Base-by-base conservation (phyloP, 1,139 yeast genomes). In the Hanseniaspora sp. region DNA sequence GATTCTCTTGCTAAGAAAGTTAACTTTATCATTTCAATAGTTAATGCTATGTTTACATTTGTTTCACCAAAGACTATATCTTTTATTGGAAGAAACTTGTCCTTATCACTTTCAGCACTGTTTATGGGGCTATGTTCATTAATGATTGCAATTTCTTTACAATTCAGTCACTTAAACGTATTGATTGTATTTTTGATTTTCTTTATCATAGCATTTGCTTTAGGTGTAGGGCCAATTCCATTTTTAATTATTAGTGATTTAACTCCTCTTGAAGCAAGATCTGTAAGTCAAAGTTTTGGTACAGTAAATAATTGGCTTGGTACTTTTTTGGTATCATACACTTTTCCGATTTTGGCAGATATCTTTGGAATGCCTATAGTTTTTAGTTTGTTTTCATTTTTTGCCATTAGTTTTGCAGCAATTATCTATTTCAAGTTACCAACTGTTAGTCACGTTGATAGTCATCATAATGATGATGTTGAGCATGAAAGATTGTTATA, bases 191-290 rank as follows among this genome's bases (percentile, higher is more conserved):
- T 92, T 1, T 82, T 90, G 0, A 78, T 86, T 56, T 67, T 77
- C 1, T 88, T 86, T 66, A 88, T 90, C 51, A 79, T 83, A 0
- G 78, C 87, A 43, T 92, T 90, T 71, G 97, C 96, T 0, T 71
- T 84, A 48, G 98, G 98, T 0, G 68, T 88, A 58, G 98, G 98
- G 0, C 97, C 98, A 13, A 86, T 92, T 53, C 97, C 98, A 37
- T 90, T 90, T 69, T 71, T 90, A 59, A 70, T 90, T 57, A 83
- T 92, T n/a, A 80, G 95, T 8, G 97, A 92, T 66, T 81, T 90
- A 18, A 83, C 95, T 0, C 95, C 87, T 56, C 73, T 79, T 1
- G 78, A 79, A 55, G 94, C 92, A 3, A 83, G 81, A 56, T 94
- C 90, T 1, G 74, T 80, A 51, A 96, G 97, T 1, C 98, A 92